Conservation (phyloP, 768 basidiomycete species). For the Epithele typhae region DNA sequence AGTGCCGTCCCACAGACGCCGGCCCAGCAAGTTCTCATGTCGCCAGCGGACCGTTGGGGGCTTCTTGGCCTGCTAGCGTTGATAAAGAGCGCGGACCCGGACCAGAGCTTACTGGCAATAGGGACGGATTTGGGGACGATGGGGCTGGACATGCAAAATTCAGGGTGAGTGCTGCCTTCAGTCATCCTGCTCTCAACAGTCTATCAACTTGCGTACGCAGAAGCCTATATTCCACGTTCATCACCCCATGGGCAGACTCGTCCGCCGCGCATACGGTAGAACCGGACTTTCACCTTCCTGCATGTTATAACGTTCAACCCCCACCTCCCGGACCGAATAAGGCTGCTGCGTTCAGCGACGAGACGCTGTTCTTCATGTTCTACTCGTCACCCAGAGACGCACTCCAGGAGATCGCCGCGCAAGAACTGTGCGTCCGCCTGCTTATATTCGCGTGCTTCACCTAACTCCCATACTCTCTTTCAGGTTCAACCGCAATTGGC, state of each 20-base stretch:
- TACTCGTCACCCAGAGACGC: conserved; percentile 91
- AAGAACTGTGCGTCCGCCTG: conserved; percentile 72
- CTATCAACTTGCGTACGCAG: conserved; percentile 23
- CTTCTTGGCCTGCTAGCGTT: conserved; percentile 79
- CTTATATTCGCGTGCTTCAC: background rate
- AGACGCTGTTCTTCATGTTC: conserved; percentile 98
- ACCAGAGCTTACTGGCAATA: conserved; percentile 76
- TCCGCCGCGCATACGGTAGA: conserved; percentile 82
- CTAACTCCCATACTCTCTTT: conserved; percentile 6
- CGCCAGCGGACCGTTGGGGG: conserved; percentile 95
- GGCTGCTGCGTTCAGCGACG: conserved; percentile 85
- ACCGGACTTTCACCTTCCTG: conserved; percentile 86
- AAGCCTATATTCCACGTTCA: conserved; percentile 87
- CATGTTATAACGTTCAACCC: conserved; percentile 90
- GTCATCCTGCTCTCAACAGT: conserved; percentile 17
- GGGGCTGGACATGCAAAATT: conserved; percentile 83
- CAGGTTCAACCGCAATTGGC: conserved; percentile 93
- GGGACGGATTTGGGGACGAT: conserved; percentile 91
- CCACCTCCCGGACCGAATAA: conserved; percentile 79
- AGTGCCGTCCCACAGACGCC: conserved; percentile 72
- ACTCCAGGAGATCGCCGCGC: conserved; percentile 90
- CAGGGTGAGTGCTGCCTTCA: conserved; percentile 56
- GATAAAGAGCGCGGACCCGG: conserved; percentile 84
- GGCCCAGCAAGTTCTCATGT: conserved; percentile 88
- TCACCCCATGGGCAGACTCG: conserved; percentile 95